Conservation (phyloP, 139 green algal genomes). For the Tetradesmus obliquus region DNA sequence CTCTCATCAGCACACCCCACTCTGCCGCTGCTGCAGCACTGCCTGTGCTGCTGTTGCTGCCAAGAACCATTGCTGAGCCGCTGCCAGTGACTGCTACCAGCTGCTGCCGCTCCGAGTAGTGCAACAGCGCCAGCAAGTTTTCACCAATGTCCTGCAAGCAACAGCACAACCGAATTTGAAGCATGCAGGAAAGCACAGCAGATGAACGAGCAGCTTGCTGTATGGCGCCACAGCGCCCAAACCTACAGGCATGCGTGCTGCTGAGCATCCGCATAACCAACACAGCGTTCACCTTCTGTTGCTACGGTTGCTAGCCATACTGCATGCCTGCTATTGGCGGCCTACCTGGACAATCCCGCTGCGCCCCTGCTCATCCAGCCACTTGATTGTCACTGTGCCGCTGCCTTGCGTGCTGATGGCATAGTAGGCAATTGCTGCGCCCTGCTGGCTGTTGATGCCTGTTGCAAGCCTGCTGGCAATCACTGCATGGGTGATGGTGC, state of each 20-base stretch:
- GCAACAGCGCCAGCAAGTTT: neutral
- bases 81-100: slow-evolving; percentile 28
- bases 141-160: slow-evolving; percentile 37
- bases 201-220: neutral
- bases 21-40: neutral
- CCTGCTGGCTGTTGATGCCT: neutral
- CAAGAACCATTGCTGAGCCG: slow-evolving; percentile 21
- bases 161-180: neutral
- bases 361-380: slow-evolving; percentile 61
- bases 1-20: neutral
- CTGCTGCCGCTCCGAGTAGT: slow-evolving; percentile 36
- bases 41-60: neutral
- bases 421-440: neutral
- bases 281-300: neutral
- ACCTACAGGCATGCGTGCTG: too few species aligned
- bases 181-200: neutral
- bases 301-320: neutral
- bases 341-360: slow-evolving; percentile 60
- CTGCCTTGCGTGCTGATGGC: slow-evolving; percentile 15
- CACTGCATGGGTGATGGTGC: slow-evolving; percentile 39
- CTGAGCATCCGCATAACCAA: too few species aligned
- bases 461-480: neutral
- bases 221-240: neutral
- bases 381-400: slow-evolving; percentile 56
- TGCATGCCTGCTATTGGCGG: neutral